phyloP scores from a whole-genome alignment of 2,329 filamentous ascomycete species.

The Fusarium papillatum region DNA sequence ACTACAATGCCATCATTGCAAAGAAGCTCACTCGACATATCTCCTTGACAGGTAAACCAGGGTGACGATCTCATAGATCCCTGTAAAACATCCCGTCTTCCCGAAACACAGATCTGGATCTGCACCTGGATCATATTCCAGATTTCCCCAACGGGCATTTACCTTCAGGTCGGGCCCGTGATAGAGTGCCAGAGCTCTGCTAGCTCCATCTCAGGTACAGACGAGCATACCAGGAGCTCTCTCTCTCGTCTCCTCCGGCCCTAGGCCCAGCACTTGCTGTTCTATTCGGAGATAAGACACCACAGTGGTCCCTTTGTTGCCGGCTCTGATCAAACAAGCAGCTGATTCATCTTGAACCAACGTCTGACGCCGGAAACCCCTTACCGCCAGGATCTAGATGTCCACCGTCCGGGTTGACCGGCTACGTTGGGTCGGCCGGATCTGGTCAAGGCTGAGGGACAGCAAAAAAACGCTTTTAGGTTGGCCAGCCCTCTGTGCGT shows the following conservation, averaged over 20 bases:
- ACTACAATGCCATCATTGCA: neutral
- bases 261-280: slow-evolving; percentile 23
- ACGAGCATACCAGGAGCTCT: neutral
- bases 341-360: neutral
- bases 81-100: slow-evolving; percentile 11
- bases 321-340: neutral
- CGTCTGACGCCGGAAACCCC: neutral
- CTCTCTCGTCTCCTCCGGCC: neutral
- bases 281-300: neutral
- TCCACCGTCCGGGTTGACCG: slow-evolving; percentile 24
- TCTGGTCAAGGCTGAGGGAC: slow-evolving; percentile 30
- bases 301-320: neutral
- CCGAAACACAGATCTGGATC: slow-evolving; percentile 23
- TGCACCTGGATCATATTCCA: slow-evolving; percentile 22
- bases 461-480: slow-evolving; percentile 7
- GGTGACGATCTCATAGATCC: neutral
- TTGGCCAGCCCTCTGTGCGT: slow-evolving; percentile 11
- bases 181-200: neutral
- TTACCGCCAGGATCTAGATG: slow-evolving; percentile 21
- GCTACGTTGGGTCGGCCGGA: slow-evolving; percentile 25
- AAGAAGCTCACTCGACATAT: neutral
- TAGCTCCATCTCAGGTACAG: slow-evolving; percentile 9
- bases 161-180: slow-evolving; percentile 7
- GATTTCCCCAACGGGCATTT: slow-evolving; percentile 13
- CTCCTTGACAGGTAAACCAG: slow-evolving; percentile 4